These are phyloP conservation scores for Pseudocercospora pini-densiflorae DNA, from an alignment of 2,329 filamentous ascomycete species.

Conservation along the genomic window DNA sequence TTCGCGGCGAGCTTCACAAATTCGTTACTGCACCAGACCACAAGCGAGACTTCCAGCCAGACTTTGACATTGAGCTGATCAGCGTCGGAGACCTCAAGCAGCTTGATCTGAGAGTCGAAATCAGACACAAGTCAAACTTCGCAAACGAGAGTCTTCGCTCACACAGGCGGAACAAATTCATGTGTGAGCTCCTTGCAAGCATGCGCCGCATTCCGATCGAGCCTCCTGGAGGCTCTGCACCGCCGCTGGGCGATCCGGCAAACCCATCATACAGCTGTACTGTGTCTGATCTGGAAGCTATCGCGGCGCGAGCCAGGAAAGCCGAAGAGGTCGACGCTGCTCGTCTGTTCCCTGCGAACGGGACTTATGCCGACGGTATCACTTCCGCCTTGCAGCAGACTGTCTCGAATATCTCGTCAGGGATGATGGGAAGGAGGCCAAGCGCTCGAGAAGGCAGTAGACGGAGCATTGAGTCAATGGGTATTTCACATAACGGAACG, in stretches of 20 bases:
- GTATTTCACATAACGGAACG: background rate
- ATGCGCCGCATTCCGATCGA: slow-evolving; percentile 84
- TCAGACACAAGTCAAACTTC: slow-evolving; percentile 50
- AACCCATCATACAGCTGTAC: slow-evolving; percentile 71
- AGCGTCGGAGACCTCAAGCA: slow-evolving; percentile 38
- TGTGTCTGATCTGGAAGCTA: slow-evolving; percentile 20
- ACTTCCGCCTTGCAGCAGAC: background rate
- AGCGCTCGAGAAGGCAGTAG: background rate
- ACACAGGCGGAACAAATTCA: slow-evolving; percentile 85
- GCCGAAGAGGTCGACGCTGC: slow-evolving; percentile 51
- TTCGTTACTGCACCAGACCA: slow-evolving; percentile 41
- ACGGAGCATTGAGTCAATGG: background rate
- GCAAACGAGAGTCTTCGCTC: slow-evolving; percentile 75
- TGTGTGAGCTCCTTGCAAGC: slow-evolving; percentile 84
- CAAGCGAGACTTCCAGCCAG: slow-evolving; percentile 40
- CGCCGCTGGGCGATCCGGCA: slow-evolving; percentile 67
- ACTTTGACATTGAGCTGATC: slow-evolving; percentile 40
- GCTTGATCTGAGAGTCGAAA: slow-evolving; percentile 40
- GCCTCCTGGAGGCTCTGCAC: slow-evolving; percentile 69
- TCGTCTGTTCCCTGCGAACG: slow-evolving; percentile 54
- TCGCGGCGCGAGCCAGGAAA: slow-evolving; percentile 15
- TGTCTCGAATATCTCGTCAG: background rate
- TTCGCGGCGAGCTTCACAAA: slow-evolving; percentile 36
- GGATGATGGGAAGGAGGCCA: slow-evolving; percentile 2
- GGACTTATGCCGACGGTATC: background rate